Conservation (phyloP, 2,329 filamentous ascomycete species). For the Talaromyces islandicus region DNA sequence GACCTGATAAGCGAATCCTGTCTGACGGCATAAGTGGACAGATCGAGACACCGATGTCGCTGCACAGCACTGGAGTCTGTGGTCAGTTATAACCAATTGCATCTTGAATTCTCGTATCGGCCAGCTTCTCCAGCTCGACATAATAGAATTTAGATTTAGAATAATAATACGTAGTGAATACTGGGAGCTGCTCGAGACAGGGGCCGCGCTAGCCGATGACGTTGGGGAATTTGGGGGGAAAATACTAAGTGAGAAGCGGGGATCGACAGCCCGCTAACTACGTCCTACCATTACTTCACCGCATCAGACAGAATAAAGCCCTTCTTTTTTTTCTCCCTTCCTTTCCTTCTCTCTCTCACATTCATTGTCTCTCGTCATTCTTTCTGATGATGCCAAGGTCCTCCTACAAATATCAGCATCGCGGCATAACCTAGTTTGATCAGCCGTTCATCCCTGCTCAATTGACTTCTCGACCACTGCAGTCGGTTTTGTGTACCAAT, state of each 20-base stretch:
- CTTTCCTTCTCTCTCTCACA: neutral
- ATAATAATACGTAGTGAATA: neutral
- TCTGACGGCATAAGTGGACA: neutral
- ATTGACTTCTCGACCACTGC: conserved; percentile 1
- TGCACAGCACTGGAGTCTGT: neutral
- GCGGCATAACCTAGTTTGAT: conserved; percentile 9
- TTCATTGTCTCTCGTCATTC: neutral
- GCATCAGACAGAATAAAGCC: neutral
- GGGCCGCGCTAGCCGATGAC: neutral
- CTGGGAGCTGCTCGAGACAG: too few species aligned
- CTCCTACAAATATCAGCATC: conserved; percentile 5
- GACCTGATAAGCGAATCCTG: neutral
- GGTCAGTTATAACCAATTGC: neutral
- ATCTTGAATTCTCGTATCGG: neutral
- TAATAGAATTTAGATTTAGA: too few species aligned
- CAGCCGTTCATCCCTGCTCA: neutral
- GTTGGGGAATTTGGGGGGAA: neutral
- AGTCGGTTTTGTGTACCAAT: neutral
- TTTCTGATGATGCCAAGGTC: conserved; percentile 1
- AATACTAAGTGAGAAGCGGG: neutral
- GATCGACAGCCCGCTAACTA: neutral
- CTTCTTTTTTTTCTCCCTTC: neutral
- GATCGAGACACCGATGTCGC: neutral
- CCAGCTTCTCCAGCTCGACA: neutral
- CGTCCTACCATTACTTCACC: neutral